Base-by-base conservation (phyloP, 495 filamentous ascomycete genomes). In the Lophiotrema nucula region DNA sequence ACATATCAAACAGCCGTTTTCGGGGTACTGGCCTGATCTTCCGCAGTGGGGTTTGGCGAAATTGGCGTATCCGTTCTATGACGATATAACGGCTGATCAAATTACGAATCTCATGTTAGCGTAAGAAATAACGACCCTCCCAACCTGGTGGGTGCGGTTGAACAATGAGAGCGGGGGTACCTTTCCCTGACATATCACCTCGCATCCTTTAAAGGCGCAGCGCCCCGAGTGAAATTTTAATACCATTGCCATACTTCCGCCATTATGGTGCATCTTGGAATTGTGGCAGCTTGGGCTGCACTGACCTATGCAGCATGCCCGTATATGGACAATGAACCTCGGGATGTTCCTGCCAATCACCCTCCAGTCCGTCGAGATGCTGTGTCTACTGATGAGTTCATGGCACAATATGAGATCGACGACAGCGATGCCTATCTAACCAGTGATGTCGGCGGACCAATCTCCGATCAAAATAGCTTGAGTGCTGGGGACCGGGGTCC, bases 371-470 rank as follows among this genome's bases (percentile, higher is more conserved):
- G 53, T 35, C 49, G 62, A 19, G 50, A 65, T 42, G 42, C 22
- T 5, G 37, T 6, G 3, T 28, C 54, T 24, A 66, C 63, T 13
- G 63, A 57, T n/a, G 53, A 61, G 10, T 61, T 67, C 41, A 65
- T 86, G 21, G 77, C 79, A 16, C 71, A 80, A 37, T 84, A 81
- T 66, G 80, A 83, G 50, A 72, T 89, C 27, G 77, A 87, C 46
- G 88, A 92, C 70, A 76, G 74, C 41, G 71, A 81, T 56, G 71
- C 72, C 3, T 88, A 72, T 69, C 71, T 89, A 64, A 90, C 88
- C 0, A 82, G 81, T 42, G 88, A 92, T 68, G 83, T 83, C 15
- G 88, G 88, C n/a, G 85, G 84, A 11, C 87, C 85, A 0, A 87
- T 92, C 46, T 75, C 74, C 28, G 88, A 92, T 43, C 83, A 84